Percentiles rank a stretch among this genome's conserved stretches.
phyloP scores from a whole-genome alignment of 768 basidiomycete species.

The Pulveroboletus ravenelii region DNA sequence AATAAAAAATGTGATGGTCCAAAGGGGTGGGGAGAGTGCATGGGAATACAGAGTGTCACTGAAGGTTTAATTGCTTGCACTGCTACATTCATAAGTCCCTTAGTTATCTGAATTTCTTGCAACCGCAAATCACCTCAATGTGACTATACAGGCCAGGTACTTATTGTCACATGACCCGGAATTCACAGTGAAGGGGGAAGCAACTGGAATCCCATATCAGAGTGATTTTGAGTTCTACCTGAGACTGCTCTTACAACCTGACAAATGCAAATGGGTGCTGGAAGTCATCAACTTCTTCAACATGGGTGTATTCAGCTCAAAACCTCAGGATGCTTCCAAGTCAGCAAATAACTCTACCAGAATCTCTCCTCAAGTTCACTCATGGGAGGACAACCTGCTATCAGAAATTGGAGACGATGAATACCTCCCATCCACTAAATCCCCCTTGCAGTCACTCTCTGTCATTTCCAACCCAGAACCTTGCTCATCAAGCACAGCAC shows the following conservation, averaged over 20 bases:
- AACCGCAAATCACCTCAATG: background rate
- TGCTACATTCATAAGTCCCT: background rate
- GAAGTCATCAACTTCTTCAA: constrained; percentile 1
- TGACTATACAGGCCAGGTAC: background rate
- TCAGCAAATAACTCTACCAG: background rate
- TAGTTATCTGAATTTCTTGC: background rate
- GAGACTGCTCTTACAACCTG: background rate
- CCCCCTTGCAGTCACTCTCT: too few relatives aligned
- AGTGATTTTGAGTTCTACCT: background rate
- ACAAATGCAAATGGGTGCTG: background rate
- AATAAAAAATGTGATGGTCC: background rate
- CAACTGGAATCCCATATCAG: background rate
- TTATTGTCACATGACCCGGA: background rate
- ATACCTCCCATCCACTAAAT: too few relatives aligned
- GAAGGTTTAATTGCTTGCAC: background rate
- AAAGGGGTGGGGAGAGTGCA: background rate
- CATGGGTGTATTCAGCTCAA: background rate
- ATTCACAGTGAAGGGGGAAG: background rate
- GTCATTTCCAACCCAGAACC: too few relatives aligned
- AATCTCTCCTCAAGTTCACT: background rate
- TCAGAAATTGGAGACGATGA: background rate
- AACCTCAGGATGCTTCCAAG: background rate
- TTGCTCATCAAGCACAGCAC: too few relatives aligned
- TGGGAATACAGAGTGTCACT: background rate
- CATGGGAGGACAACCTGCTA: background rate